Evolutionary conservation across 495 filamentous ascomycete genomes (phyloP), one percentile per base, ranked within the genome.

Genomic region (Parachaetomium inaequale): DNA sequence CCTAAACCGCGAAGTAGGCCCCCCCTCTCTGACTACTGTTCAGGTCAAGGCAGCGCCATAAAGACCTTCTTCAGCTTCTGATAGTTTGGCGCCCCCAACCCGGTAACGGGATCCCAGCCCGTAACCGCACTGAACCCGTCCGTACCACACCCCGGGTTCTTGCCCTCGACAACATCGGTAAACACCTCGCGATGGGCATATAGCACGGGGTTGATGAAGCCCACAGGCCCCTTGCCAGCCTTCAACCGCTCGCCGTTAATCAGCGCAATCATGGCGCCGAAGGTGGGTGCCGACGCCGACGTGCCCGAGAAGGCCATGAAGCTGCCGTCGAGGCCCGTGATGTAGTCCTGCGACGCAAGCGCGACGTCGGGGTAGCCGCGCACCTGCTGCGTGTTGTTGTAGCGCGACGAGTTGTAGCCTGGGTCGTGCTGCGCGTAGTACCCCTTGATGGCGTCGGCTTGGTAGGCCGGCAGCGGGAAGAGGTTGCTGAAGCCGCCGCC

Each of bases 101-200:
- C 80, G 29, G 81, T 83, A 0, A 79, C 81, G 1, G 81, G 81
- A 66, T 85, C 82, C 82, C 82, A 82, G 38, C 80, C 81, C 49
- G 64, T 25, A 40, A 75, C 75, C 29, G 81, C 81, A 7, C 64
- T 56, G 63, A 85, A 86, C 3, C 82, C 83, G 19, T 77, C 43
- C 0, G 76, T 79, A 3, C 68, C 76, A 69, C 82, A 84, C 4
- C 81, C 81, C 6, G 68, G 68, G 58, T 79, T 83, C 1, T 62
- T 71, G 0, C 81, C 82, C 34, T 74, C 70, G 6, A 72, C 76
- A 28, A 85, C 74, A 72, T 85, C 83, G 32, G 76, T 74, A 19
- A 85, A 72, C 14, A 76, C 73, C 38, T 74, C 66, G 0, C 79
- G 74, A 49, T 82, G 68, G 2, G 71, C 69, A 59, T 84, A 85